These are phyloP conservation scores for Royoungia palumana DNA, from an alignment of 768 basidiomycete genomes.

Conservation along the genomic window DNA sequence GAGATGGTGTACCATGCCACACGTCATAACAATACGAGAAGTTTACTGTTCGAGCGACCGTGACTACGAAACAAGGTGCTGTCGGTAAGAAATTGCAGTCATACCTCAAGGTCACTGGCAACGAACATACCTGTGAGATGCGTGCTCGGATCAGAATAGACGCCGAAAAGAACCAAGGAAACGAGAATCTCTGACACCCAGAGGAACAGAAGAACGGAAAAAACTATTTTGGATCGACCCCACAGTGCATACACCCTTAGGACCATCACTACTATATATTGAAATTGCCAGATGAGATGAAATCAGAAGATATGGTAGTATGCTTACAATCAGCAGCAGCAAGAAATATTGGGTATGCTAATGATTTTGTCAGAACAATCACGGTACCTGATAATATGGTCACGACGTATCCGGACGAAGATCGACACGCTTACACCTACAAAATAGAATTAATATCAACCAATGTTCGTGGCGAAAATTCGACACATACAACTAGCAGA, in stretches of 20 bases:
- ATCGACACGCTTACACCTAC: conserved; percentile 2
- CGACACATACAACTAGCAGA: neutral
- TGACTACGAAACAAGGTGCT: neutral
- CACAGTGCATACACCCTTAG: conserved; percentile 11
- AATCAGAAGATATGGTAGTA: neutral
- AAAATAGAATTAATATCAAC: neutral
- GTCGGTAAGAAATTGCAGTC: neutral
- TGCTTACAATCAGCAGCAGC: neutral
- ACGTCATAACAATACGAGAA: neutral
- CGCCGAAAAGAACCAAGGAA: neutral
- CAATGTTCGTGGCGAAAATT: neutral
- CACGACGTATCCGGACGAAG: no score
- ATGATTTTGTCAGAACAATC: neutral
- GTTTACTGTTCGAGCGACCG: neutral
- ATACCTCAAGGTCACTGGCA: neutral
- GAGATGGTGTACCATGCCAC: neutral
- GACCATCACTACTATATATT: conserved; percentile 8
- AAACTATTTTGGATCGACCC: neutral
- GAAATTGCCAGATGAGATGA: neutral
- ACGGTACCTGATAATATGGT: neutral
- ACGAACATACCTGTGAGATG: neutral
- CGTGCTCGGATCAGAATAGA: neutral
- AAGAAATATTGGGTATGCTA: neutral
- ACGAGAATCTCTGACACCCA: neutral
- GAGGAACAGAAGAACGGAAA: neutral